Conservation (phyloP, 371 early-diverging fungal species). For the Apophysomyces variabilis region DNA sequence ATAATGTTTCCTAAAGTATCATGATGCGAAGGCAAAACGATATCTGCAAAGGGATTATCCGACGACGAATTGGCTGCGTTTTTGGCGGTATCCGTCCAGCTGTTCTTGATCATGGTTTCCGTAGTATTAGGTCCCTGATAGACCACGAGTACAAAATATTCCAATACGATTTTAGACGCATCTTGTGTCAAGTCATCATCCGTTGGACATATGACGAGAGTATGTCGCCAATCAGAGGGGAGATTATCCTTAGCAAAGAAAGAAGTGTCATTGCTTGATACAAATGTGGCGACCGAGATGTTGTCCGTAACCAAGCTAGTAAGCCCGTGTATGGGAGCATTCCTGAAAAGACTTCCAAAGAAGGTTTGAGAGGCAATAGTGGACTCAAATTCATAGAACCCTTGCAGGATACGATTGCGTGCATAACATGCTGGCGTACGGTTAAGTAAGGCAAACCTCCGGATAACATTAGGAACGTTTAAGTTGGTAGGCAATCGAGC, state of each 20-base stretch:
- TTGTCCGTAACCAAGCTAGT: conserved; percentile 20
- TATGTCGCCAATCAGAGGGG: conserved; percentile 37
- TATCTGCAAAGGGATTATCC: conserved; percentile 8
- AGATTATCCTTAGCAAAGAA: conserved; percentile 16
- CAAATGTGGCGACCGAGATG: conserved; percentile 29
- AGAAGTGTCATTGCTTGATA: conserved; percentile 37
- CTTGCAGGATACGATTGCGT: conserved; percentile 62
- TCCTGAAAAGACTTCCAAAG: conserved; percentile 73
- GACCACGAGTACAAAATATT: conserved; percentile 44
- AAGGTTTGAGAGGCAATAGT: conserved; percentile 43
- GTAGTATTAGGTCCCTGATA: conserved; percentile 31
- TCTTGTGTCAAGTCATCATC: background rate
- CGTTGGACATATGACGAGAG: conserved; percentile 36
- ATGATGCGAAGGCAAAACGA: conserved; percentile 29
- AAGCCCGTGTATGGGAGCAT: conserved; percentile 72
- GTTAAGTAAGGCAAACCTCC: conserved; percentile 60
- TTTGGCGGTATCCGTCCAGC: conserved; percentile 18
- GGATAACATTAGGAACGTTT: conserved; percentile 37
- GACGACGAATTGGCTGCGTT: conserved; percentile 4
- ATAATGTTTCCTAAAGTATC: conserved; percentile 38
- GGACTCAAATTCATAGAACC: conserved; percentile 47
- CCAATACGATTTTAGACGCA: conserved; percentile 21
- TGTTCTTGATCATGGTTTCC: conserved; percentile 24
- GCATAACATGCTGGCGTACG: conserved; percentile 66
- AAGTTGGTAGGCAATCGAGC: conserved; percentile 28